Evolutionary conservation across 2,329 filamentous ascomycete genomes (phyloP).

Genomic region (Aspergillus brasiliensis): DNA sequence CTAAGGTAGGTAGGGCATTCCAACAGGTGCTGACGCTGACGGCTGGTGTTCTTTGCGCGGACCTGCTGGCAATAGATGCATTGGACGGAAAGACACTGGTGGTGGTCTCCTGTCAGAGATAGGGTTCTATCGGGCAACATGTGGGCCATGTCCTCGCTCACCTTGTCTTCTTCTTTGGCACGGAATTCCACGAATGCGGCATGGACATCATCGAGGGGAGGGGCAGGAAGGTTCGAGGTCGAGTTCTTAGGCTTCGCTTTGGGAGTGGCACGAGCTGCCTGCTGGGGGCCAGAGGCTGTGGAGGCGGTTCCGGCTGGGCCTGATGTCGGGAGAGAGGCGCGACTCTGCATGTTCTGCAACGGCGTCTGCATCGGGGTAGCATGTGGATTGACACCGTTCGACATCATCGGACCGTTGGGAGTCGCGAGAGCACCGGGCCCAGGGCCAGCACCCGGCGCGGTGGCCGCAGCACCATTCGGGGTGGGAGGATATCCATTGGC

Average conservation of each 20-base stretch:
- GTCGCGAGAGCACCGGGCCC: constrained; percentile 42
- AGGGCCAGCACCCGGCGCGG: constrained; percentile 35
- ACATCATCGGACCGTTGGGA: constrained; percentile 46
- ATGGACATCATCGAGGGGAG: constrained; percentile 52
- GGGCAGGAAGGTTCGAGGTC: constrained; percentile 47
- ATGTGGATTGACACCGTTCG: constrained; percentile 48
- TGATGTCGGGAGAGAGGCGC: constrained; percentile 43
- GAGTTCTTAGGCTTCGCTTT: constrained; percentile 42
- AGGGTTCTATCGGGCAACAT: not conserved
- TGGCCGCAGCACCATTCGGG: constrained; percentile 40
- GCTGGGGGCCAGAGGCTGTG: constrained; percentile 33
- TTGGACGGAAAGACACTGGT: constrained; percentile 51
- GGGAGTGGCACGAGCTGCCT: constrained; percentile 39
- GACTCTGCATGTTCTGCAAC: constrained; percentile 42
- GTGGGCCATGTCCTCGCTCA: constrained; percentile 20
- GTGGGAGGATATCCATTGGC: constrained; percentile 48
- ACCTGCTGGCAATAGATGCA: constrained; percentile 55
- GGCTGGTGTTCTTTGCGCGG: constrained; percentile 53
- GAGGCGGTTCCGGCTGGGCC: constrained; percentile 36
- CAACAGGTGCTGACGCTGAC: constrained; percentile 52
- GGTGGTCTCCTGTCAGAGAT: constrained; percentile 9
- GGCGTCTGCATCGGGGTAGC: constrained; percentile 47
- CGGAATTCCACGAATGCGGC: constrained; percentile 53
- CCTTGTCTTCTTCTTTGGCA: constrained; percentile 51
- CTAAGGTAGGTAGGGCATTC: constrained; percentile 54